Evolutionary conservation across 805 yeast species (phyloP).

Genomic region (Candida hungchunana): DNA sequence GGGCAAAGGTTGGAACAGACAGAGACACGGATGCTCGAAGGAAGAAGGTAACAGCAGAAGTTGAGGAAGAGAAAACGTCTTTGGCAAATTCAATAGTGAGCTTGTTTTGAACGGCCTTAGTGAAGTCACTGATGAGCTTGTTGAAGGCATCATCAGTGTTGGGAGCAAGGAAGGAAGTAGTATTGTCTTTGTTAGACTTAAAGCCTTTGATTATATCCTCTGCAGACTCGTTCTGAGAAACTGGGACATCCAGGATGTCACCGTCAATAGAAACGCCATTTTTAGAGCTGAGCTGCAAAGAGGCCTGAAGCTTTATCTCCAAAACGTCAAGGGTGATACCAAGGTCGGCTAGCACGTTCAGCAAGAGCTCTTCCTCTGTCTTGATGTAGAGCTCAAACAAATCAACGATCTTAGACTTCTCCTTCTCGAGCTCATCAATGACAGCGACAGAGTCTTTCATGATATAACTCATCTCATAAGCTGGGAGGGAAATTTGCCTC

Average conservation of each 20-base stretch:
- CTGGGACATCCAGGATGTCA: conserved; percentile 18
- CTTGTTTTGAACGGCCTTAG: conserved; percentile 37
- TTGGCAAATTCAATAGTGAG: conserved; percentile 26
- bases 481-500: conserved; percentile 30
- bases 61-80: conserved; percentile 35
- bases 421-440: conserved; percentile 31
- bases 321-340: conserved; percentile 39
- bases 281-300: conserved; percentile 36
- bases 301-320: conserved; percentile 66
- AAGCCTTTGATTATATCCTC: conserved; percentile 16
- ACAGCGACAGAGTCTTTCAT: conserved; percentile 36
- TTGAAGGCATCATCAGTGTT: conserved; percentile 38
- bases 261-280: conserved; percentile 24
- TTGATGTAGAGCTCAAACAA: conserved; percentile 37
- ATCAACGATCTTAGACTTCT: conserved; percentile 35
- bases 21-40: conserved; percentile 53
- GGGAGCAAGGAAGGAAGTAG: conserved; percentile 34
- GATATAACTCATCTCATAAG: conserved; percentile 34
- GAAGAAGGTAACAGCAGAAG: conserved; percentile 52
- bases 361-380: conserved; percentile 35
- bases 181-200: conserved; percentile 15
- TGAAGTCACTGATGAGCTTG: conserved; percentile 37
- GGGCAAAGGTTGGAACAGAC: conserved; percentile 52
- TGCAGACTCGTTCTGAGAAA: conserved; percentile 9
- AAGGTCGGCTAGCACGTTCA: conserved; percentile 33